Conservation (phyloP, 2,329 filamentous ascomycete genomes). For the Dendrostoma leiphaemia region DNA sequence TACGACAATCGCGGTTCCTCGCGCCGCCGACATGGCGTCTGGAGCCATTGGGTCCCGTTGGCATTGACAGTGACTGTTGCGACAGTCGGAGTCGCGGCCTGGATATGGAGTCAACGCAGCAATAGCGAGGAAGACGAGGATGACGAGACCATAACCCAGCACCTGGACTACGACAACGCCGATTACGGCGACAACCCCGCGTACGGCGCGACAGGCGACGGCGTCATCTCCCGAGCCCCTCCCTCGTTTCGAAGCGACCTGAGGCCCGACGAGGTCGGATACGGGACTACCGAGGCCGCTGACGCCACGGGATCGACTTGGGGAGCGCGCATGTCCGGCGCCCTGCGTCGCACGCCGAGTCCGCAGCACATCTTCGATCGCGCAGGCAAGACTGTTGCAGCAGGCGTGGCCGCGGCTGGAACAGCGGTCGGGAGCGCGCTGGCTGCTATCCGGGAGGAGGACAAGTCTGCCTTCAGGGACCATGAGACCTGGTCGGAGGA, state of each 20-base stretch:
- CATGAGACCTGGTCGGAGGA: conserved; percentile 93
- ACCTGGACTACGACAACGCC: conserved; percentile 48
- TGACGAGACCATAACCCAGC: conserved; percentile 50
- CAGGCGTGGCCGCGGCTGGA: conserved; percentile 79
- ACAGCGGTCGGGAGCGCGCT: conserved; percentile 80
- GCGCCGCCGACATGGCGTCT: conserved; percentile 59
- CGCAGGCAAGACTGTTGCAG: conserved; percentile 76
- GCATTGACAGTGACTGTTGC: conserved; percentile 84
- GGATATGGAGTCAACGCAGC: conserved; percentile 89
- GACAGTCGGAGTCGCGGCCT: conserved; percentile 80
- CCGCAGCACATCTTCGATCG: conserved; percentile 86
- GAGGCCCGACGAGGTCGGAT: conserved; percentile 35
- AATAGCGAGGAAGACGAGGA: conserved; percentile 69
- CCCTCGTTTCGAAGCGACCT: conserved; percentile 38
- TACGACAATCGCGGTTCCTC: conserved; percentile 61
- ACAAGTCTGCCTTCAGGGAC: conserved; percentile 76
- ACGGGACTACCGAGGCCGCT: conserved; percentile 38
- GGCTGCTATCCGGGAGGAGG: conserved; percentile 80
- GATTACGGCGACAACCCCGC: conserved; percentile 50
- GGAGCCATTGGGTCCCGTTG: conserved; percentile 87
- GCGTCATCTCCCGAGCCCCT: conserved; percentile 33
- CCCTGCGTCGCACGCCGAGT: conserved; percentile 77
- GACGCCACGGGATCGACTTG: conserved; percentile 52
- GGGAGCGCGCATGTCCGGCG: conserved; percentile 76
- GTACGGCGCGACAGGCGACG: conserved; percentile 42